Percentiles rank a stretch among this genome's conserved stretches.
phyloP scores from a whole-genome alignment of 164 flowering plant species.

The Dillenia suffruticosa region DNA sequence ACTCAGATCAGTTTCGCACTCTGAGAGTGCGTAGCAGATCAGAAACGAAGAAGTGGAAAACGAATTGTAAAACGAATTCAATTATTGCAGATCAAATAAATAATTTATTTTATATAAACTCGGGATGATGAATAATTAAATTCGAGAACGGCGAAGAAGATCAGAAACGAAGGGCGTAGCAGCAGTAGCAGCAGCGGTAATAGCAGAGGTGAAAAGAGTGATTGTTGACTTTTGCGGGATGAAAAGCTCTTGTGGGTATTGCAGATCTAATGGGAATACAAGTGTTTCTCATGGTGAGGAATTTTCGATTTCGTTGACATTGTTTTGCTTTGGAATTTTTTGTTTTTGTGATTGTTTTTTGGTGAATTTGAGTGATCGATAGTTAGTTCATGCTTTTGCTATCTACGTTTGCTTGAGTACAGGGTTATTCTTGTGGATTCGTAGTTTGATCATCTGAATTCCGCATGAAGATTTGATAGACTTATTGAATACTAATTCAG shows the following conservation, averaged over 20 bases:
- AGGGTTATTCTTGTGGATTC: no score
- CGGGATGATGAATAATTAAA: neutral
- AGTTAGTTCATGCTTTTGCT: no score
- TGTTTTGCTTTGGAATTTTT: neutral
- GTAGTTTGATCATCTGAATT: no score
- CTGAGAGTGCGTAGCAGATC: no score
- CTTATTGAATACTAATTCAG: no score
- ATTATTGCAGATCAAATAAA: neutral
- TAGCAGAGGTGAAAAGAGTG: slow-evolving; percentile 44
- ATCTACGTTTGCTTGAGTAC: no score
- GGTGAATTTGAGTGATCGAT: neutral
- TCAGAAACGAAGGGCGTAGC: slow-evolving; percentile 47
- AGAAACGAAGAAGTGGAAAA: no score
- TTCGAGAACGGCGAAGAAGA: slow-evolving; percentile 27
- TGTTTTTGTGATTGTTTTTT: neutral
- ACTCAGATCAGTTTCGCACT: no score
- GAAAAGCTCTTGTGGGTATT: slow-evolving; percentile 70
- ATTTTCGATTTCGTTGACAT: neutral
- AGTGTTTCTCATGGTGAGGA: slow-evolving; percentile 62
- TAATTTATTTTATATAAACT: neutral
- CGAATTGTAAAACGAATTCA: no score
- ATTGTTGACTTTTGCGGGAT: slow-evolving; percentile 55
- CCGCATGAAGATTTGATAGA: no score
- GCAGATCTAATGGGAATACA: slow-evolving; percentile 51
- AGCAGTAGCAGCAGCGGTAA: slow-evolving; percentile 31